Conservation (phyloP, 2,329 filamentous ascomycete genomes). For the Diplodia intermedia region DNA sequence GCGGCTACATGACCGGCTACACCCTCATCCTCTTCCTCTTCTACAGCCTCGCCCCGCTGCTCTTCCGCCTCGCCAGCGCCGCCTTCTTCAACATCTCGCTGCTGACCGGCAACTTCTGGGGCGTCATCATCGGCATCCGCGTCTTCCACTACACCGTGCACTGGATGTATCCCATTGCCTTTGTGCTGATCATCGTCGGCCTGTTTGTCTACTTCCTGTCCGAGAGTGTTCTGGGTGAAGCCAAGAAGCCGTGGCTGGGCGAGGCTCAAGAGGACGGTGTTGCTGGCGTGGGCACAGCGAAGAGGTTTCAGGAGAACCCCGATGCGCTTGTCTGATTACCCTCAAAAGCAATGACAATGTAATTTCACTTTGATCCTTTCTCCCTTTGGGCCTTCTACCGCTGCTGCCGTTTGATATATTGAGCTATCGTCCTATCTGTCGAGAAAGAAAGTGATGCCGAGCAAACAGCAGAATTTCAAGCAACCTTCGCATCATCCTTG, state of each 20-base stretch:
- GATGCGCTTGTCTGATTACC: constrained; percentile 46
- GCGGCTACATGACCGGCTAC: constrained; percentile 87
- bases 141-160: constrained; percentile 83
- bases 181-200: constrained; percentile 87
- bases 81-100: constrained; percentile 97
- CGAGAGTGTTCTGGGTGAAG: constrained; percentile 82
- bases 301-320: constrained; percentile 62
- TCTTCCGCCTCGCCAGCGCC: constrained; percentile 87
- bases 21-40: constrained; percentile 84
- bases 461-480: constrained; percentile 4
- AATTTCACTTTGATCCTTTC: not conserved
- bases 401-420: not conserved
- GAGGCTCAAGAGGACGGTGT: constrained; percentile 82
- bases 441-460: not conserved
- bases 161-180: constrained; percentile 94
- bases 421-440: constrained; percentile 8
- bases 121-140: constrained; percentile 86
- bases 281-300: constrained; percentile 83
- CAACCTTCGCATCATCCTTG: not conserved
- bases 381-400: not conserved
- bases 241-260: constrained; percentile 94
- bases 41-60: constrained; percentile 83
- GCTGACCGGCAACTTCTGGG: constrained; percentile 96
- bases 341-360: not conserved
- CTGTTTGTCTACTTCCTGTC: constrained; percentile 87